Percentiles rank a stretch among this genome's conserved stretches.
Evolutionary conservation across 179 eudicot genomes (phyloP).

Genomic region (Drosera spatulata): DNA sequence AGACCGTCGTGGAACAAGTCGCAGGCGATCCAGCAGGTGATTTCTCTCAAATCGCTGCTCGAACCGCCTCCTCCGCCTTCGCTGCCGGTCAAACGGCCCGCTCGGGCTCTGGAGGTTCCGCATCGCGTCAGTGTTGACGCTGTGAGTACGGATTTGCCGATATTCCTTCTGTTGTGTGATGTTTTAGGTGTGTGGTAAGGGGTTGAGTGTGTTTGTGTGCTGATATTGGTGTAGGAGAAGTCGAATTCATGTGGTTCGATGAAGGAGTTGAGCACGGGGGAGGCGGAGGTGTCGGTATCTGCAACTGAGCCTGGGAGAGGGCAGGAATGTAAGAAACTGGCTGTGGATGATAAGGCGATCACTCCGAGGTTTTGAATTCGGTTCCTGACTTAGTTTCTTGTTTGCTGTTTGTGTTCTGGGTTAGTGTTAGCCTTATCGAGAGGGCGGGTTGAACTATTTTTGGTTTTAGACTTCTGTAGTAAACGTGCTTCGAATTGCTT

Average conservation of each 20-base stretch:
- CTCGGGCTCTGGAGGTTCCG: not conserved
- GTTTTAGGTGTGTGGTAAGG: no score
- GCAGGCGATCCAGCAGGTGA: slow-evolving; percentile 96
- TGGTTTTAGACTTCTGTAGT: no score
- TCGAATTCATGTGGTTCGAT: slow-evolving; percentile 31
- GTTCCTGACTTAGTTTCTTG: slow-evolving; percentile 4
- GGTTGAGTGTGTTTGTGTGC: slow-evolving; percentile 9
- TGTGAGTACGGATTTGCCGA: not conserved
- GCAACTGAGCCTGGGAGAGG: slow-evolving; percentile 31
- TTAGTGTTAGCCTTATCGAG: no score
- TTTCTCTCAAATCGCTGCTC: slow-evolving; percentile 15
- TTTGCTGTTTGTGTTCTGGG: not conserved
- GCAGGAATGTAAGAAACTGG: slow-evolving; percentile 17
- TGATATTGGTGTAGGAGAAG: slow-evolving; percentile 34
- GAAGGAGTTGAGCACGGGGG: slow-evolving; percentile 22
- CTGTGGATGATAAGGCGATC: slow-evolving; percentile 12
- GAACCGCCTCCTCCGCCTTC: slow-evolving; percentile 40
- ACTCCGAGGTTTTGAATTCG: slow-evolving; percentile 18
- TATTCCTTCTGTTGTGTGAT: not conserved
- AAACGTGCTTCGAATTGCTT: no score
- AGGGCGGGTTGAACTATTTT: no score
- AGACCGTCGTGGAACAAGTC: slow-evolving; percentile 98
- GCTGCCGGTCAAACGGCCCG: slow-evolving; percentile 6
- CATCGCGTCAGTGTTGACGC: not conserved
- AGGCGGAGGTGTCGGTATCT: slow-evolving; percentile 27